These are phyloP conservation scores for Alloteropsis angusta DNA, from an alignment of 202 grass and related monocot species.

Conservation along the genomic window DNA sequence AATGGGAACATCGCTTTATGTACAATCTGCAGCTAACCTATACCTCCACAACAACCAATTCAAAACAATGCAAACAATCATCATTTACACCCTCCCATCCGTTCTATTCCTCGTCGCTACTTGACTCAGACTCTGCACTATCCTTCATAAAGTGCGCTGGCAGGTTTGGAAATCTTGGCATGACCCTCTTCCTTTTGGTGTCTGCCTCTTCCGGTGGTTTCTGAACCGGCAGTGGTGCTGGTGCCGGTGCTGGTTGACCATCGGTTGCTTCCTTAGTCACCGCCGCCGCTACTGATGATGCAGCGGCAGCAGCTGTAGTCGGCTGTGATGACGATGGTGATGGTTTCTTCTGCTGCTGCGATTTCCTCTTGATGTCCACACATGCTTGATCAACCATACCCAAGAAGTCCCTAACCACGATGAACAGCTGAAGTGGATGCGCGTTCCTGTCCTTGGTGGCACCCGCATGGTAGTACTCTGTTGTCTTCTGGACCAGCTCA, in stretches of 20 bases:
- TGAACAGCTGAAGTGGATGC: slow-evolving; percentile 71
- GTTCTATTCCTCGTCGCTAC: slow-evolving; percentile 63
- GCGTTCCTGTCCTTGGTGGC: slow-evolving; percentile 60
- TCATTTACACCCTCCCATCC: slow-evolving; percentile 22
- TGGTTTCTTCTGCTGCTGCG: slow-evolving; percentile 69
- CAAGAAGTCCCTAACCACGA: slow-evolving; percentile 86
- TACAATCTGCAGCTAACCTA: slow-evolving; percentile 58
- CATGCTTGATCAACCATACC: slow-evolving; percentile 93
- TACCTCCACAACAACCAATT: slow-evolving; percentile 49
- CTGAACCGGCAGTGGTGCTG: slow-evolving; percentile 17
- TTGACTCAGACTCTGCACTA: slow-evolving; percentile 65
- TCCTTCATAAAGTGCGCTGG: slow-evolving; percentile 74
- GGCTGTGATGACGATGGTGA: slow-evolving; percentile 15
- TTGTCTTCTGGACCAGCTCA: slow-evolving; percentile 68
- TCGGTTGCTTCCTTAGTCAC: neutral
- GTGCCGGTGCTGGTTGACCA: slow-evolving; percentile 25
- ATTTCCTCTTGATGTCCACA: slow-evolving; percentile 69
- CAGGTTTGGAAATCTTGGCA: slow-evolving; percentile 85
- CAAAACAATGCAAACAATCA: slow-evolving; percentile 53
- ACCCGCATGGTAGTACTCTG: slow-evolving; percentile 82
- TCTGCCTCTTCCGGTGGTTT: slow-evolving; percentile 42
- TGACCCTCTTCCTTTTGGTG: slow-evolving; percentile 53
- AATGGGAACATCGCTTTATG: slow-evolving; percentile 47
- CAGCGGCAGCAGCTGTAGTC: neutral
- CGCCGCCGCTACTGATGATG: neutral